A percentile compares a stretch with the other conserved stretches of the same genome.
Evolutionary conservation across 441 rosid species (phyloP).

Genomic region (Jatropha multifida): DNA sequence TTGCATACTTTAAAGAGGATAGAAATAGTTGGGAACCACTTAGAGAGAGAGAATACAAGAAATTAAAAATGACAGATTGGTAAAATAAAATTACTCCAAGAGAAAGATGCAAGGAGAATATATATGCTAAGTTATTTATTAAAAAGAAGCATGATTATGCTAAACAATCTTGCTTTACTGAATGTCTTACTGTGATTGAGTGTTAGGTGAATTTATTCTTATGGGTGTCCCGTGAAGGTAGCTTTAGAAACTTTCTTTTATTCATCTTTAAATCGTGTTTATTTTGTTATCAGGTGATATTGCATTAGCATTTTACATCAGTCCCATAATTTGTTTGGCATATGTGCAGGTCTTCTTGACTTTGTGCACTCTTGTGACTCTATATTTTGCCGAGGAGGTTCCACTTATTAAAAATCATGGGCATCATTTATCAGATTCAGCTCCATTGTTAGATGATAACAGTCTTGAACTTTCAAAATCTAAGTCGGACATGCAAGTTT

Average conservation of each 20-base stretch:
- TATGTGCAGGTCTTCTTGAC: constrained; percentile 76
- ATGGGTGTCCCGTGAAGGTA: background rate
- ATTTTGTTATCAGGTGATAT: background rate
- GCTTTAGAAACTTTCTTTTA: background rate
- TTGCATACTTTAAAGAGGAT: background rate
- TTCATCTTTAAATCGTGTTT: background rate
- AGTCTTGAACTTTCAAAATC: constrained; percentile 47
- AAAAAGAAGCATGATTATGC: background rate
- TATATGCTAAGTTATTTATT: background rate
- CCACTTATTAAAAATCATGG: constrained; percentile 51
- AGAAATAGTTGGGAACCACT: background rate
- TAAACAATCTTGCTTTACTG: background rate
- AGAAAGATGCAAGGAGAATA: background rate
- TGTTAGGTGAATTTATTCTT: background rate
- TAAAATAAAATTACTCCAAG: background rate
- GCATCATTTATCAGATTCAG: constrained; percentile 57
- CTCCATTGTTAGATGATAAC: constrained; percentile 73
- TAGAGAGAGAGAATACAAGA: background rate
- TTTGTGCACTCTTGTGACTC: constrained; percentile 77
- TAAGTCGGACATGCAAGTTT: constrained; percentile 34
- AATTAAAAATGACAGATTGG: background rate
- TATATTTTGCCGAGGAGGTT: constrained; percentile 84
- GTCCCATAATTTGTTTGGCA: constrained; percentile 11
- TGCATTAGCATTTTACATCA: background rate
- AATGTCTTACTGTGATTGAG: background rate